phyloP scores from a whole-genome alignment of 225 moss, liverwort and hornwort genomes.

The Bryoerythrophyllum caledonicum region DNA sequence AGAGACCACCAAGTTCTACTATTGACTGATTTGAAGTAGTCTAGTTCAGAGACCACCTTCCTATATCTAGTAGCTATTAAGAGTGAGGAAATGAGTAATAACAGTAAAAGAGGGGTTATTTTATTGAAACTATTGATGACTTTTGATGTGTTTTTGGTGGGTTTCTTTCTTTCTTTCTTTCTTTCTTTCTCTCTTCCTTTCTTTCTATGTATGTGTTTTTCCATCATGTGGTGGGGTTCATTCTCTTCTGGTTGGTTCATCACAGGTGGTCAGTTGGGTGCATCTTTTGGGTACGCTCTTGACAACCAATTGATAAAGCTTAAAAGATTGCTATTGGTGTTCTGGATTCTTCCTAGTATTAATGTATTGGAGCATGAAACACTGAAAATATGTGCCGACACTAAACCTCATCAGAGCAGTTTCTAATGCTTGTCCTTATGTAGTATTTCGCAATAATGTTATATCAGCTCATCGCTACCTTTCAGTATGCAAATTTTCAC shows the following conservation, averaged over 20 bases:
- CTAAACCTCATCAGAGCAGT: not conserved
- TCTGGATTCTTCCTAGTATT: constrained; percentile 8
- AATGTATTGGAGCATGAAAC: not conserved
- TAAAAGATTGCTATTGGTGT: not conserved
- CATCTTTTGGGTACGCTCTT: constrained; percentile 84
- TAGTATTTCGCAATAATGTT: constrained; percentile 9
- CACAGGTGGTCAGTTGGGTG: constrained; percentile 95
- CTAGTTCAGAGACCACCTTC: no score
- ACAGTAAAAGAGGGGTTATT: no score
- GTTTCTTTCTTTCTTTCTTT: no score
- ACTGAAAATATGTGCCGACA: not conserved
- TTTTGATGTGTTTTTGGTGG: no score
- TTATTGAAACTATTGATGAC: no score
- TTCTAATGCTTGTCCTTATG: not conserved
- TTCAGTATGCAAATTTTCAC: not conserved
- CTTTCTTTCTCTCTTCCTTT: no score
- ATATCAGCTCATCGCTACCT: not conserved
- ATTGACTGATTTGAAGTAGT: no score
- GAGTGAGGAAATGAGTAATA: no score
- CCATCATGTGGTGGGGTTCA: constrained; percentile 15
- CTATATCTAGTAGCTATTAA: no score
- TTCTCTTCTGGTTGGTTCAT: constrained; percentile 33
- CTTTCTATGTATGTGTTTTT: not conserved
- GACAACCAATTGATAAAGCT: constrained; percentile 14
- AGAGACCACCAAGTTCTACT: no score